Base-by-base conservation (phyloP, 495 filamentous ascomycete genomes). In the Delitschia confertaspora region DNA sequence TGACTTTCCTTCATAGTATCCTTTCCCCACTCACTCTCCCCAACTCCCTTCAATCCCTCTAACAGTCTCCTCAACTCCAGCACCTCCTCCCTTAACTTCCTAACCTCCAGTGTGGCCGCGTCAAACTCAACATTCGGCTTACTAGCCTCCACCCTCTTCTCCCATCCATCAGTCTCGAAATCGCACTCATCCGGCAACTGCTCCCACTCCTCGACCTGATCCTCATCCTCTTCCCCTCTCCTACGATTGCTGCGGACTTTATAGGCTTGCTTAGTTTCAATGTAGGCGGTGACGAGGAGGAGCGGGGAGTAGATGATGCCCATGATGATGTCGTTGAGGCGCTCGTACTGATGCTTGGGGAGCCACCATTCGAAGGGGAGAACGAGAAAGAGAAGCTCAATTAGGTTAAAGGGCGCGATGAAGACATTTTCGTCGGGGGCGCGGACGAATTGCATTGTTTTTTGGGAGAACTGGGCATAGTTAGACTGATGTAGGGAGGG, bases 341-440 rank as follows among this genome's bases (percentile, higher is more conserved):
- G 75, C 36, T 83, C 80, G 56, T 95, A 98, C 0, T 56, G 54
- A 3, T 60, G 42, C 24, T 73, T 71, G 13, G 75, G 58, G 59
- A 96, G 71, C 93, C 91, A 96, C 93, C 93, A 98, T 67, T 96
- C 91, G 41, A 96, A 80, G 23, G 88, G 87, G 2, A 88, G 52
- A 36, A 86, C 70, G 2, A 95, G 65, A 33, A 72, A 68, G 53
- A 95, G 71, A 11, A 95, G 78, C 58, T 96, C 91, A 37, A 98
- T 74, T 7, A 98, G 73, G 59, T 98, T 98, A 65, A 96, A 86
- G 0, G 91, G 65, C 9, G 91, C 78, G 43, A 98, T 93, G 63
- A 89, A 98, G 33, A 98, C 91, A 53, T 98, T 95, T 62, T 96
- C 93, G 54, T 96, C 91, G 0, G 91, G 91, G 0, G 91, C 93